These are phyloP conservation scores for Tricholoma furcatifolium DNA, from an alignment of 768 basidiomycete species.

Conservation along the genomic window DNA sequence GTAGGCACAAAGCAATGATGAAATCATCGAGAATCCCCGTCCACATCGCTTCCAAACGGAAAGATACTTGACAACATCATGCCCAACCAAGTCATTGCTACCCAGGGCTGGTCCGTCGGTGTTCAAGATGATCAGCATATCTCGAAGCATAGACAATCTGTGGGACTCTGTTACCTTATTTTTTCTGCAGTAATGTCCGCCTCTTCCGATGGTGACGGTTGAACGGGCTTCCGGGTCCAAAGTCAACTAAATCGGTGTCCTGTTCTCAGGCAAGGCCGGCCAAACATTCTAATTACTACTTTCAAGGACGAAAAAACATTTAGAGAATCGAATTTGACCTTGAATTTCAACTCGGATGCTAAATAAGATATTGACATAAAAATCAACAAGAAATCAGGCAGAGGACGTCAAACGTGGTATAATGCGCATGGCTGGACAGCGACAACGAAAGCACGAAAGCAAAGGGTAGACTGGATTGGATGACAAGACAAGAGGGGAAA, in stretches of 20 bases:
- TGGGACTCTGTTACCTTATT: background rate
- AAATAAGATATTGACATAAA: constrained; percentile 18
- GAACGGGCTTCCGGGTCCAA: background rate
- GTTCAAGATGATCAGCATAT: background rate
- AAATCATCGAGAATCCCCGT: background rate
- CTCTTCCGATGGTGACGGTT: background rate
- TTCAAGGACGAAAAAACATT: too few species aligned
- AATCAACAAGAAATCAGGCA: too few species aligned
- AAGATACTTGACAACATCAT: background rate
- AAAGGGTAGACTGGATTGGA: constrained; percentile 4
- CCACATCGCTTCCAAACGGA: background rate
- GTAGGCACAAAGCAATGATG: background rate
- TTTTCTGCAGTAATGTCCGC: background rate
- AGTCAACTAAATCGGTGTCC: background rate
- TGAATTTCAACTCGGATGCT: background rate
- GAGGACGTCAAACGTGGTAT: too few species aligned
- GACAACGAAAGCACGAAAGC: too few species aligned
- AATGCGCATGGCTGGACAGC: too few species aligned
- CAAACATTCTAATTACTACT: background rate
- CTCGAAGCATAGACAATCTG: background rate
- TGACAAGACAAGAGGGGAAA: constrained; percentile 9
- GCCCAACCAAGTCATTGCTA: background rate
- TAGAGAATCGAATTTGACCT: background rate
- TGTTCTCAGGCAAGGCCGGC: constrained; percentile 1
- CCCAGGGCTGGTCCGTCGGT: background rate